Percentiles rank a stretch among this genome's conserved stretches.
Evolutionary conservation across 1,139 yeast genomes (phyloP).

Genomic region (Candida glucosophila): DNA sequence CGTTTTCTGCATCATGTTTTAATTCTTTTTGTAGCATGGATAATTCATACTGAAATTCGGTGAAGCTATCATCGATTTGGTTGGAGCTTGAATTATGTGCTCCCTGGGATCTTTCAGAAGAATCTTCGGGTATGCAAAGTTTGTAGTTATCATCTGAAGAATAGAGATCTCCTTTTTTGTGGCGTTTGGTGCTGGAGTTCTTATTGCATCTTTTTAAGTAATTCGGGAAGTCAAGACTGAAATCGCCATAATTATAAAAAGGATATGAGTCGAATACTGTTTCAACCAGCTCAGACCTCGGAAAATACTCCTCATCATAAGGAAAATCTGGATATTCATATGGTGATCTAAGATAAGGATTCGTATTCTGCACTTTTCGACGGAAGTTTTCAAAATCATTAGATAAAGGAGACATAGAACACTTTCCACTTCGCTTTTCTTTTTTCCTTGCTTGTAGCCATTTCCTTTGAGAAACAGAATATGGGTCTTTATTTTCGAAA

Average conservation of each 20-base stretch:
- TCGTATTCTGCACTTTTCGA: too few relatives aligned
- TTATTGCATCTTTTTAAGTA: too few relatives aligned
- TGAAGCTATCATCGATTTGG: conserved; percentile 7
- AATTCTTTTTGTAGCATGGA: conserved; percentile 6
- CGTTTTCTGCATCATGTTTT: conserved; percentile 4
- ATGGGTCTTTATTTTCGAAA: too few relatives aligned
- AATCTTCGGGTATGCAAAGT: too few relatives aligned
- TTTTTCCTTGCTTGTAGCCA: too few relatives aligned
- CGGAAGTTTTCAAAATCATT: too few relatives aligned
- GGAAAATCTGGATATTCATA: too few relatives aligned
- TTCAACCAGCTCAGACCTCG: conserved; percentile 1
- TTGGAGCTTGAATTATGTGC: conserved; percentile 3
- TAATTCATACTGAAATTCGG: conserved; percentile 8
- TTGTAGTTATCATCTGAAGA: neutral
- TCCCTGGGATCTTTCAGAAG: too few relatives aligned
- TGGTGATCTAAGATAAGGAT: too few relatives aligned
- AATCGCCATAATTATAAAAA: conserved; percentile 2
- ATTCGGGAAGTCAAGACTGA: conserved; percentile 2
- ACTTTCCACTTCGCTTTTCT: conserved; percentile 2
- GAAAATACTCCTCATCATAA: too few relatives aligned
- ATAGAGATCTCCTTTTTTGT: conserved; percentile 1
- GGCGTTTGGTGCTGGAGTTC: conserved; percentile 3
- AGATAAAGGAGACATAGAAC: too few relatives aligned
- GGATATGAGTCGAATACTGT: conserved; percentile 3
- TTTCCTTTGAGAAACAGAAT: too few relatives aligned